Conservation (phyloP, 208 protist genomes). For the Porcisia hertigi region DNA sequence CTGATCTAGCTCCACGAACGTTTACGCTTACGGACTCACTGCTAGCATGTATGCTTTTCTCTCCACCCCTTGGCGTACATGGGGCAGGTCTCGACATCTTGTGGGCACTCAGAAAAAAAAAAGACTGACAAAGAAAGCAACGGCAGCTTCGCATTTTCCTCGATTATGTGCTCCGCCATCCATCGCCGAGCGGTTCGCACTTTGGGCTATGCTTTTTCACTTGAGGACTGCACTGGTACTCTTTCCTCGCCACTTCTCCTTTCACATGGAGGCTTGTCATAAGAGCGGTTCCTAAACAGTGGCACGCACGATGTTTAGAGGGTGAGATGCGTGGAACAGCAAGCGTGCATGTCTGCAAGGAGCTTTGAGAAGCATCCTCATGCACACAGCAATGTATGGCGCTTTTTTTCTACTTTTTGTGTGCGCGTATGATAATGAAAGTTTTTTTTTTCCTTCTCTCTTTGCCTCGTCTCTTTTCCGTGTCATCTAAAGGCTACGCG, state of each 20-base stretch:
- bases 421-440: not conserved
- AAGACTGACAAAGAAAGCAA: not conserved
- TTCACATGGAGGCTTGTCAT: not conserved
- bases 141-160: not conserved
- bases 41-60: not conserved
- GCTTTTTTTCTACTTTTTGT: not conserved
- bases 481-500: not conserved
- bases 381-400: conserved; percentile 1
- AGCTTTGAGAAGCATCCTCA: not conserved
- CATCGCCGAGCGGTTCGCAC: not conserved
- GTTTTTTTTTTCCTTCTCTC: not conserved
- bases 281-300: not conserved
- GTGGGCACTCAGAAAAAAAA: not conserved
- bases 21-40: not conserved
- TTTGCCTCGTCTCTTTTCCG: not conserved
- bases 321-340: not conserved
- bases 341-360: not conserved
- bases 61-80: not conserved
- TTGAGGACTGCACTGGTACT: not conserved
- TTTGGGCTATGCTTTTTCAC: not conserved
- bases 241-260: not conserved
- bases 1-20: not conserved
- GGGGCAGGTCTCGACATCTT: not conserved
- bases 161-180: not conserved
- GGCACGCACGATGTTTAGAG: not conserved